Conservation (phyloP, 106 monocot species). For the Ottelia alismoides region DNA sequence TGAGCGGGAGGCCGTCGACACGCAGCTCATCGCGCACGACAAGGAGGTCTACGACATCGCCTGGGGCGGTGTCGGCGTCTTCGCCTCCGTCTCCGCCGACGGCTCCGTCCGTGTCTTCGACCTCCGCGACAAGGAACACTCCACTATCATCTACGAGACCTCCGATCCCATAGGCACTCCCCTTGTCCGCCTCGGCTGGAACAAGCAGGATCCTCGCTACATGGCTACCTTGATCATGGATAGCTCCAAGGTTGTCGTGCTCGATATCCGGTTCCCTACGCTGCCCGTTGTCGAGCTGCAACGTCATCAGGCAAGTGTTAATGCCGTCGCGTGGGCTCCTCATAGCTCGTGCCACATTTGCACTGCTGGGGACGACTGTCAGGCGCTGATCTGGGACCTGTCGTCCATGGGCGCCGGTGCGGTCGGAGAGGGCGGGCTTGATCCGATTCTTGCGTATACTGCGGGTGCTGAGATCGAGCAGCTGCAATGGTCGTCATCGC, state of each 20-base stretch:
- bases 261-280: background rate
- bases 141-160: constrained; percentile 2
- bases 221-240: background rate
- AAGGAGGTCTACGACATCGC: constrained; percentile 3
- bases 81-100: background rate
- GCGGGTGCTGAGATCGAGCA: constrained; percentile 6
- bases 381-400: background rate
- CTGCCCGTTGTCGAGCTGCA: constrained; percentile 1
- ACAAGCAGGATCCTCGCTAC: background rate
- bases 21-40: constrained; percentile 3
- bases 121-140: constrained; percentile 2
- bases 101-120: constrained; percentile 1
- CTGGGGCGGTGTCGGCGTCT: background rate
- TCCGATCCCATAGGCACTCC: background rate
- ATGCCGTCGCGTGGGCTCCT: background rate
- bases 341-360: constrained; percentile 1
- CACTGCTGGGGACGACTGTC: background rate
- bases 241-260: background rate
- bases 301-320: constrained; percentile 1
- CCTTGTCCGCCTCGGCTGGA: background rate
- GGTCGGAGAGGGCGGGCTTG: background rate
- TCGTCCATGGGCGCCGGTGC: background rate
- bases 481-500: constrained; percentile 9
- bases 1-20: constrained; percentile 1
- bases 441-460: background rate